Percentiles rank a stretch among this genome's conserved stretches.
Evolutionary conservation across 192 early-diverging fungal species (phyloP).

Genomic region (Backusella liffmaniae): DNA sequence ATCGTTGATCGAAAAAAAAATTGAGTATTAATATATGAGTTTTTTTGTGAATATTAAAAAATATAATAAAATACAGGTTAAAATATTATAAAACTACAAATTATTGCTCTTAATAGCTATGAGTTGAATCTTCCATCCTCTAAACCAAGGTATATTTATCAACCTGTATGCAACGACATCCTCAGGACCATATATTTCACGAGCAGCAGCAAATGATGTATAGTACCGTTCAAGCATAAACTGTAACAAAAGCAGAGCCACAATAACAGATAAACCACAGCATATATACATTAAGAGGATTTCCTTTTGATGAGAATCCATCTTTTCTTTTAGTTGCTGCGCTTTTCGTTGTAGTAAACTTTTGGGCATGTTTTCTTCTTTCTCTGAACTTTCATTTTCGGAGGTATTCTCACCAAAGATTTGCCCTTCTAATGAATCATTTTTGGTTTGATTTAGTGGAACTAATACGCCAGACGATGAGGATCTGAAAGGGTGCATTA

Average conservation of each 20-base stretch:
- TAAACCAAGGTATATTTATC: slow-evolving; percentile 21
- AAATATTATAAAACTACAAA: not conserved
- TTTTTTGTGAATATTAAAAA: not conserved
- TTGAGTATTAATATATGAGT: not conserved
- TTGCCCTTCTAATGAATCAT: not conserved
- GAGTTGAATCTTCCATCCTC: slow-evolving; percentile 22
- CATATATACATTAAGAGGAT: slow-evolving; percentile 11
- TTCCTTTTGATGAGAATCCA: not conserved
- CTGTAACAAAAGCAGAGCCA: slow-evolving; percentile 15
- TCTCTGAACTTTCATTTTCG: not conserved
- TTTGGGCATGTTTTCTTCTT: not conserved
- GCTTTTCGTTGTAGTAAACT: not conserved
- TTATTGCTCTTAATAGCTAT: slow-evolving; percentile 15
- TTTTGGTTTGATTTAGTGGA: not conserved
- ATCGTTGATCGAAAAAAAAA: not conserved
- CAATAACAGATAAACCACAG: not conserved
- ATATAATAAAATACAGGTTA: not conserved
- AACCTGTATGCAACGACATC: not conserved
- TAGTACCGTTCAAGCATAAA: slow-evolving; percentile 1
- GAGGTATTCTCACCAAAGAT: not conserved
- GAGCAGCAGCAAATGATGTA: not conserved
- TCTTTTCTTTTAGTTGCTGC: not conserved
- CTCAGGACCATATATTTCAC: not conserved
- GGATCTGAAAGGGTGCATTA: slow-evolving; percentile 8
- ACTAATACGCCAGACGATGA: not conserved